Evolutionary conservation across 2,329 filamentous ascomycete species (phyloP).

Genomic region (Helminthosporium solani): DNA sequence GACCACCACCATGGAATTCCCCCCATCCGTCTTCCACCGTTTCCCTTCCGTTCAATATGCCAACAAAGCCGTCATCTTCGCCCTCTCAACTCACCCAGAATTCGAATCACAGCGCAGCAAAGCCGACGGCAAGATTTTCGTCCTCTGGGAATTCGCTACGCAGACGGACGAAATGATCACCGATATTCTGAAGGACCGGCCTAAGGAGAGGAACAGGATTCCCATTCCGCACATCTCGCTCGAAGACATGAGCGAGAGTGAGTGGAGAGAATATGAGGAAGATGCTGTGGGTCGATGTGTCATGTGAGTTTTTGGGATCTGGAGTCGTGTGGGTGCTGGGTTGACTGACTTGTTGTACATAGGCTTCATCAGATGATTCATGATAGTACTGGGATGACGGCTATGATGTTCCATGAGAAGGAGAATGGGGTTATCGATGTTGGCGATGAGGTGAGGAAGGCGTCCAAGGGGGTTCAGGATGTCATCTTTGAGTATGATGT

Average conservation of each 20-base stretch:
- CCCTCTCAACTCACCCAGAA: conserved; percentile 14
- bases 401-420: conserved; percentile 10
- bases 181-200: conserved; percentile 10
- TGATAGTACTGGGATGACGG: conserved; percentile 10
- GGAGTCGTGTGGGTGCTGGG: too few species aligned
- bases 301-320: conserved; percentile 2
- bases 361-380: conserved; percentile 11
- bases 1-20: not conserved
- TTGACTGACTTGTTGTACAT: not conserved
- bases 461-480: conserved; percentile 1
- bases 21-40: not conserved
- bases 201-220: too few species aligned
- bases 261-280: conserved; percentile 11
- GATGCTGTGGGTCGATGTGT: conserved; percentile 16
- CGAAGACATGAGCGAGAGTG: conserved; percentile 7
- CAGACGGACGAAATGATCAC: conserved; percentile 17
- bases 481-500: not conserved
- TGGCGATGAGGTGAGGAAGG: conserved; percentile 12
- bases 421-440: conserved; percentile 10
- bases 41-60: conserved; percentile 7
- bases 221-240: too few species aligned
- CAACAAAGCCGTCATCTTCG: conserved; percentile 12
- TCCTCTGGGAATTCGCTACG: conserved; percentile 17
- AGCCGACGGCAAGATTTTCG: conserved; percentile 16
- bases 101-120: conserved; percentile 10